phyloP scores from a whole-genome alignment of 2,329 filamentous ascomycete genomes.

The Pestalotiopsis sp. region DNA sequence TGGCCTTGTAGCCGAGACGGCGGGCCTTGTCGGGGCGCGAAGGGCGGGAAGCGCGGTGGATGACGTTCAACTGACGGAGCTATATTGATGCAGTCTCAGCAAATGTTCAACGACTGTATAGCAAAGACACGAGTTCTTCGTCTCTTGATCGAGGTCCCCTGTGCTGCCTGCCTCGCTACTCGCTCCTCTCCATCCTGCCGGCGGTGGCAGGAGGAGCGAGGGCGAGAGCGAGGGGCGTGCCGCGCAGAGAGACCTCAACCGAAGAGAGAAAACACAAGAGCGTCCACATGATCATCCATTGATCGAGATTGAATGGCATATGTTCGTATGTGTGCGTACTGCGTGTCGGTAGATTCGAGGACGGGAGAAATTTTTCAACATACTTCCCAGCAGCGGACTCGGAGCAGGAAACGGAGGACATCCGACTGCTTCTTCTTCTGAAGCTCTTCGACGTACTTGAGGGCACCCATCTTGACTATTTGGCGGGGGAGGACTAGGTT shows the following conservation, averaged over 20 bases:
- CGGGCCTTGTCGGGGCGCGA: conserved; percentile 99
- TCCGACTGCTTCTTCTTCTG: conserved; percentile 99
- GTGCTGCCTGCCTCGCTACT: conserved; percentile 17
- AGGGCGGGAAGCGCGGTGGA: conserved; percentile 97
- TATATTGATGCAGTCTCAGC: conserved; percentile 99
- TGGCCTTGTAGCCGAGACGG: conserved; percentile 99
- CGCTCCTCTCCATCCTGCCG: conserved; percentile 31
- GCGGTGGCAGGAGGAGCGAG: not conserved
- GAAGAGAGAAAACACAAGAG: conserved; percentile 29
- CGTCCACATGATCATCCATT: conserved; percentile 36
- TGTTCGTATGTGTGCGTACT: conserved; percentile 24
- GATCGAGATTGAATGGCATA: conserved; percentile 30
- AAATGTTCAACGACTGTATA: conserved; percentile 99
- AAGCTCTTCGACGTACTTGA: conserved; percentile 99
- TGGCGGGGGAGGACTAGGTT: conserved; percentile 20
- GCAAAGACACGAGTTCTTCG: conserved; percentile 56
- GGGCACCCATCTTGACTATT: conserved; percentile 90
- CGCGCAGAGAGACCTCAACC: conserved; percentile 10
- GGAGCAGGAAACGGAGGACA: conserved; percentile 99
- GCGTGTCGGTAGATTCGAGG: conserved; percentile 24
- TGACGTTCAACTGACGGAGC: conserved; percentile 99
- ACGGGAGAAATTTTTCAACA: conserved; percentile 53
- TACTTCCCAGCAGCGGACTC: conserved; percentile 99
- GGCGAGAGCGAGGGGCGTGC: not conserved
- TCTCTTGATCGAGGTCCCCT: not conserved